Evolutionary conservation across 2,329 filamentous ascomycete species (phyloP), one percentile per base, ranked within the genome.

Genomic region (Lasiodiplodia sp.): DNA sequence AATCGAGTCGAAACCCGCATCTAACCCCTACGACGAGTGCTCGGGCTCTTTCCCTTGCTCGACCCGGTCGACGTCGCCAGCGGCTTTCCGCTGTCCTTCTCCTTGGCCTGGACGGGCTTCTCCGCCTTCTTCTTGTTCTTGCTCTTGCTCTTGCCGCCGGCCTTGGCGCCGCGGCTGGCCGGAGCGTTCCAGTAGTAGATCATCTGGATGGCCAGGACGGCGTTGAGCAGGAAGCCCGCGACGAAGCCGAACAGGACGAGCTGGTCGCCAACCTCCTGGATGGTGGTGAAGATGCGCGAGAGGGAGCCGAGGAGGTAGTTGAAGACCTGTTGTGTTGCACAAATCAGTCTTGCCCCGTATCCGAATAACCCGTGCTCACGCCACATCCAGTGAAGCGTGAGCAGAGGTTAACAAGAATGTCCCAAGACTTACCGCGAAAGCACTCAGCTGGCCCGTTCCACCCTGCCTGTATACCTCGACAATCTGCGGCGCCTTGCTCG

Each of bases 231-330:
- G 79, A 97, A 97, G 34, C 94, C 96, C 8, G 94, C 93, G 67
- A 98, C 83, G 85, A 97, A 98, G 63, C 94, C 92, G 82, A 97
- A 98, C 31, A 99, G 87, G 75, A 99, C 98, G 69, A 98, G 86
- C 82, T 94, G 94, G 81, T 99, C 96, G 79, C 97, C 92, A 70
- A 99, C 96, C 84, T 99, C 96, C 78, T 98, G 94, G 69, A 99
- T 85, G 10, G 96, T 99, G 38, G 96, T 99, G 82, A 97, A 99
- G 83, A 99, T 97, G 78, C 96, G 92, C 31, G 93, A 92, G 69
- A 98, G 88, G 53, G 94, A 97, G 49, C 96, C 96, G 74, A 90
- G 86, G 75, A 99, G 92, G 82, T 97, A 99, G 86, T 97, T 98
- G 87, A 99, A 97, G 74, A 99, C 94, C 94, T 97, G 75, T 12